These are phyloP conservation scores for Andrographis paniculata DNA, from an alignment of 305 asterid species.

Conservation along the genomic window DNA sequence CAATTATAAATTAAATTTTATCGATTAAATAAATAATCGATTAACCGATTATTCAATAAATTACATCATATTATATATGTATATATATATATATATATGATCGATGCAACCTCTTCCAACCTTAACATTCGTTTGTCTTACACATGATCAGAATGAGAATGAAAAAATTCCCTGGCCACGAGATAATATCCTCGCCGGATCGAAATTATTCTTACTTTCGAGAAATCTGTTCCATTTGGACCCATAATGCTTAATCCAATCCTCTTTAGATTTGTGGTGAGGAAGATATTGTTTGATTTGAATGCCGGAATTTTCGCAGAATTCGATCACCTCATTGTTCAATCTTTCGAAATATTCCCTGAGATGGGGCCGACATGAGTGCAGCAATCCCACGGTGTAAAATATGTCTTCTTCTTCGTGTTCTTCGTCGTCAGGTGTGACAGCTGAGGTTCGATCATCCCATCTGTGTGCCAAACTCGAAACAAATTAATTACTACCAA, in stretches of 20 bases:
- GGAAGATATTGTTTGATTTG: constrained; percentile 67
- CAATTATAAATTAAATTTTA: no score
- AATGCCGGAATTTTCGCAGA: constrained; percentile 33
- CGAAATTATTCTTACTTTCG: constrained; percentile 44
- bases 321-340: constrained; percentile 37
- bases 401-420: no score
- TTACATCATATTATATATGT: no score
- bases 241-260: constrained; percentile 66
- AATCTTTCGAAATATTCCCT: constrained; percentile 24
- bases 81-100: no score
- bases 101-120: no score
- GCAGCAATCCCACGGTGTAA: constrained; percentile 48
- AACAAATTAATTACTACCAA: no score
- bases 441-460: constrained; percentile 42
- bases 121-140: no score
- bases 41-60: no score
- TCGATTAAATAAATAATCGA: no score
- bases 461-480: no score
- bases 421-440: no score
- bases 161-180: constrained; percentile 64
- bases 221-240: constrained; percentile 50
- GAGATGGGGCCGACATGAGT: constrained; percentile 28
- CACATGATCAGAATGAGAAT: no score
- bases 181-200: constrained; percentile 56
- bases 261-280: constrained; percentile 33